These are phyloP conservation scores for Hyaloperonospora arabidopsidis DNA, from an alignment of 352 stramenopile species.

Conservation along the genomic window DNA sequence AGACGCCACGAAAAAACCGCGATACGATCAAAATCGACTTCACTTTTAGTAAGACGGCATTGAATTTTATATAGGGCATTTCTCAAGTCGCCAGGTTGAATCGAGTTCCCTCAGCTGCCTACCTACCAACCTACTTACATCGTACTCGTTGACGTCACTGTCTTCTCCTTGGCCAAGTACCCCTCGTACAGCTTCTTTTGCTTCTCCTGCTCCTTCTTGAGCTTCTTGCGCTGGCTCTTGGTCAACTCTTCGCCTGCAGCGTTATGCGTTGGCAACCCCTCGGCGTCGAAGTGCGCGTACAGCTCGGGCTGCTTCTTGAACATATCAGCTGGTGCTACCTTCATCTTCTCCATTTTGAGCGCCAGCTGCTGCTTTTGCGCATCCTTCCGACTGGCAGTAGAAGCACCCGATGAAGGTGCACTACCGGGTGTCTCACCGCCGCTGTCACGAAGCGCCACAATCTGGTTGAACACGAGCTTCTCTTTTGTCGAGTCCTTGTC, in stretches of 20 bases:
- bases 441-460: conserved; percentile 90
- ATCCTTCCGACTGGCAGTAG: conserved; percentile 70
- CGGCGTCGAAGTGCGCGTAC: conserved; percentile 63
- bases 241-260: conserved; percentile 48
- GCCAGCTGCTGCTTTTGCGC: conserved; percentile 77
- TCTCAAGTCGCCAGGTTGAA: too few species aligned
- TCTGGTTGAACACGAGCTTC: conserved; percentile 95
- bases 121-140: background rate
- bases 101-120: background rate
- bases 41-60: background rate
- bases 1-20: conserved; percentile 1
- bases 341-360: conserved; percentile 91
- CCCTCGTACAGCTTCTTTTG: conserved; percentile 79
- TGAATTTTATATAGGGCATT: too few species aligned
- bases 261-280: conserved; percentile 73
- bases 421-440: conserved; percentile 30
- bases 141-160: conserved; percentile 3
- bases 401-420: conserved; percentile 11
- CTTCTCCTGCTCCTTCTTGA: conserved; percentile 86
- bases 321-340: conserved; percentile 77
- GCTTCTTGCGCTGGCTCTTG: conserved; percentile 80
- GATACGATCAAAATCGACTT: background rate
- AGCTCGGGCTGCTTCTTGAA: conserved; percentile 63
- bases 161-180: conserved; percentile 41
- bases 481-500: conserved; percentile 91